Base-by-base conservation (phyloP, 2,329 filamentous ascomycete genomes). In the Grosmannia clavigera region DNA sequence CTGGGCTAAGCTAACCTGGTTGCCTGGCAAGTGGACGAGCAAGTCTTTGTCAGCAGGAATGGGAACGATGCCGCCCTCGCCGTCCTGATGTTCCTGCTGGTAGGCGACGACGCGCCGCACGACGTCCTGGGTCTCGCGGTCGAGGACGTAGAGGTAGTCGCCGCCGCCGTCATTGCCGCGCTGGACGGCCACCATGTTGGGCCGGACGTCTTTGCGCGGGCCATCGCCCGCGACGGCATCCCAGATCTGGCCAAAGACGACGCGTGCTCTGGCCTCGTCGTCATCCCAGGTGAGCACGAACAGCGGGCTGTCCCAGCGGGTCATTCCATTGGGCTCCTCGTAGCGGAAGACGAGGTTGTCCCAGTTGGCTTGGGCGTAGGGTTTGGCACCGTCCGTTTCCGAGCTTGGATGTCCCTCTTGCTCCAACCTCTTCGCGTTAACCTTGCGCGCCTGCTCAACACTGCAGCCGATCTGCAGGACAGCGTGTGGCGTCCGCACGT, bases 311-410 rank as follows among this genome's bases (percentile, higher is more conserved):
- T 95, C 89, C 90, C 90, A 95, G 52, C 88, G 77, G 2, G 81
- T 86, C 87, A 92, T 92, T 27, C 85, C 82, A 69, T 92, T 94
- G 16, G 90, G 89, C 72, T 95, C 89, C 72, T 95, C 89, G 69
- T 92, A 92, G 59, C 89, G 79, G 69, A 90, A 92, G 40, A 90
- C 82, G 12, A 92, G 78, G 66, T 91, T 90, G 64, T 91, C 87
- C 78, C 88, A 90, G 69, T 88, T 86, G 19, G 71, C 75, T 1
- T 73, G 74, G 52, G 76, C 75, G 64, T 85, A 84, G 0, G 79
- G 69, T 46, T 76, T 19, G 3, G 14, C 1, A 3, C 38, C 5
- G 38, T 40, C 38, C 10, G 38, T 22, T 22, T 22, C 22, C 22
- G 22, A 22, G 22, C 22, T 22, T 22, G 22, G 22, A 22, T 22